Conservation (phyloP, 441 rosid species). For the Arabidopsis hybrid region DNA sequence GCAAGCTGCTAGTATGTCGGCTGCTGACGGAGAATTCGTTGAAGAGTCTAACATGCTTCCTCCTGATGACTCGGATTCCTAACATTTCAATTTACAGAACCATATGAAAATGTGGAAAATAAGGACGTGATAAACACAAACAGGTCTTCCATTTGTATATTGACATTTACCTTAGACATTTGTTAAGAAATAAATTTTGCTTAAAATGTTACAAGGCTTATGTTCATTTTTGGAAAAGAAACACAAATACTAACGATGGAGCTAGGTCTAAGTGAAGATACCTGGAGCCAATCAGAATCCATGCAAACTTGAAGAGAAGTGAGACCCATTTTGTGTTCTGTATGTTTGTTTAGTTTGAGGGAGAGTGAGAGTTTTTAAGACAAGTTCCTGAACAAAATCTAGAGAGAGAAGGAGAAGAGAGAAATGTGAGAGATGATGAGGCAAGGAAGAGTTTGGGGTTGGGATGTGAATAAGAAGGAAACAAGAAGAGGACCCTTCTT, state of each 20-base stretch:
- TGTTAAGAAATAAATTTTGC: neutral
- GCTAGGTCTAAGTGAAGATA: constrained; percentile 25
- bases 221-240: constrained; percentile 14
- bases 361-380: constrained; percentile 21
- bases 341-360: constrained; percentile 14
- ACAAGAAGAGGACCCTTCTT: constrained; percentile 57
- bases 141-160: constrained; percentile 1
- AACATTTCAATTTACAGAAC: constrained; percentile 17
- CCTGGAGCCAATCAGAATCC: constrained; percentile 98
- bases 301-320: constrained; percentile 89
- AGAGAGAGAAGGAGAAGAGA: constrained; percentile 36
- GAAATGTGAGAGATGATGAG: constrained; percentile 19
- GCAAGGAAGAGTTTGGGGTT: constrained; percentile 42
- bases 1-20: constrained; percentile 67
- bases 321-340: constrained; percentile 56
- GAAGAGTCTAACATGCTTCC: constrained; percentile 60
- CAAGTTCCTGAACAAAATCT: constrained; percentile 25
- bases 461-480: constrained; percentile 79
- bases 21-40: constrained; percentile 79
- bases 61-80: constrained; percentile 55
- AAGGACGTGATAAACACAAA: constrained; percentile 7
- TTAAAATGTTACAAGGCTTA: neutral
- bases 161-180: constrained; percentile 20
- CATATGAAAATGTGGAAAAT: constrained; percentile 3
- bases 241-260: constrained; percentile 25